Base-by-base conservation (phyloP, 345 rosid species). In the Heritiera fomes region DNA sequence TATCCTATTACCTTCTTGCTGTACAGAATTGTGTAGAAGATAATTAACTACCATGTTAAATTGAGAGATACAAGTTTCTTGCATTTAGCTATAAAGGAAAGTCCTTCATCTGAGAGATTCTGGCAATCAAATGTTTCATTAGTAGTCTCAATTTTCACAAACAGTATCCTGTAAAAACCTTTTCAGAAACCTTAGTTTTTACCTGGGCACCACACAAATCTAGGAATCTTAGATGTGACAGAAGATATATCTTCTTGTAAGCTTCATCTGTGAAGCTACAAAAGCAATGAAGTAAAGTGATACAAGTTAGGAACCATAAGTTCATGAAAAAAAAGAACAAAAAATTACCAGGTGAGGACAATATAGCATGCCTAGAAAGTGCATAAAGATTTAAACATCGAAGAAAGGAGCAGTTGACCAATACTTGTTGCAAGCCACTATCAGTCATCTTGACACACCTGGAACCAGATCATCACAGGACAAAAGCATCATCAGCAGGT, bases 171-270 rank as follows among this genome's bases (percentile, higher is more conserved):
- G 14, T 8, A 50, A 58, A 20, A 60, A 28, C 75, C 18, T 59
- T 66, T 70, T 80, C 32, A 75, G 77, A 62, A 69, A 68, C 49
- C 56, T 75, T 75, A 79, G 70, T n/a, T 81, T 69, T 63, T 82
- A 95, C 98, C 97, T 93, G 99, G 34, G 96, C 95, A 45, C 99
- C 99, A 71, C 99, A 95, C 71, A 95, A 87, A 84, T 95, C 99
- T 79, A 95, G 84, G 90, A 89, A 90, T 80, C 82, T 87, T 80
- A 91, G 80, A 53, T 81, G 83, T 72, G 87, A 72, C 69, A 95
- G 75, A 85, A 86, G 84, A 64, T 91, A 92, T 53, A 93, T 88
- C 59, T 83, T 90, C 86, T 81, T 89, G 88, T 93, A 95, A 65
- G 93, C 88, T 56, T 87, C 86, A 82, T 90, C 97, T 40, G 96